phyloP scores from a whole-genome alignment of 345 rosid genomes.

The Hibiscus tridactylites region DNA sequence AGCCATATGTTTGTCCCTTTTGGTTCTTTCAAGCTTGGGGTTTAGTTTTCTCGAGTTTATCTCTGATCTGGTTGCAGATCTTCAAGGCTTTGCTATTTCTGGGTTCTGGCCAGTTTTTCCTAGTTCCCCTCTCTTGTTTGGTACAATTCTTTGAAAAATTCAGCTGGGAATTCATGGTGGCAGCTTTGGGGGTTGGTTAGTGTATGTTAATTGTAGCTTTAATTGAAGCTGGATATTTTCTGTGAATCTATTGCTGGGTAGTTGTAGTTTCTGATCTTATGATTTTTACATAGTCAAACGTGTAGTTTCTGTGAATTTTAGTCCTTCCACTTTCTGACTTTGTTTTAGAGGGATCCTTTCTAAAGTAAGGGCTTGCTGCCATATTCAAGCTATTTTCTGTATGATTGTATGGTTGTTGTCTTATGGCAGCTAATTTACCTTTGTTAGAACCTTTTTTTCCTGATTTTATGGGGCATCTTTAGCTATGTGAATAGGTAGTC shows the following conservation, averaged over 20 bases:
- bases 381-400: background rate
- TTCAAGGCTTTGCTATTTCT: constrained; percentile 29
- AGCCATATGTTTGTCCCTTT: constrained; percentile 38
- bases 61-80: constrained; percentile 42
- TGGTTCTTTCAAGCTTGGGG: constrained; percentile 40
- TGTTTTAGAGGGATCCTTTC: background rate
- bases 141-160: constrained; percentile 38
- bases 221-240: constrained; percentile 13
- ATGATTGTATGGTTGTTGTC: background rate
- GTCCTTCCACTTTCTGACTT: background rate
- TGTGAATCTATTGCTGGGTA: constrained; percentile 2
- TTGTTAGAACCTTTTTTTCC: background rate
- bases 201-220: constrained; percentile 5
- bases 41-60: constrained; percentile 33
- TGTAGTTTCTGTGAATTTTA: constrained; percentile 13
- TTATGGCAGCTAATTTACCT: background rate
- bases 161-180: constrained; percentile 20
- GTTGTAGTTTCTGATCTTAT: constrained; percentile 22
- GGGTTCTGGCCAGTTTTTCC: constrained; percentile 43
- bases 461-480: background rate
- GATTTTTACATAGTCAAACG: background rate
- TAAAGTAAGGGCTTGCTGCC: background rate
- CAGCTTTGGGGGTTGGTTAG: constrained; percentile 11
- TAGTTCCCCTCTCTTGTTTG: constrained; percentile 37
- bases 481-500: constrained; percentile 24